phyloP scores from a whole-genome alignment of 768 basidiomycete genomes.

The Kondoa malvinella region DNA sequence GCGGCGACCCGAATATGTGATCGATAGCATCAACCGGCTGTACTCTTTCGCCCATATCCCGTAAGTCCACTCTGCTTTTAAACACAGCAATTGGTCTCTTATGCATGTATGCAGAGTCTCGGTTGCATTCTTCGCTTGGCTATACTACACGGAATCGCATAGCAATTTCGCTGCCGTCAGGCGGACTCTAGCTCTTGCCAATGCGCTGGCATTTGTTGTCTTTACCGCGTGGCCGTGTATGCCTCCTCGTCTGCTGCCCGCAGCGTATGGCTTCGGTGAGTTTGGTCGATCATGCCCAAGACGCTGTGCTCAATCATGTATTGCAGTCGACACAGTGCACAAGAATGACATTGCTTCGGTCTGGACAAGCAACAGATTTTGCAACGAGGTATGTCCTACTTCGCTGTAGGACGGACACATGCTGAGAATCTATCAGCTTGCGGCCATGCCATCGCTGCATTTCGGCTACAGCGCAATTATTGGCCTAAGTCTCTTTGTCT shows the following conservation, averaged over 20 bases:
- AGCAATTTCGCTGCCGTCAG: neutral
- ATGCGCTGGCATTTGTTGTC: neutral
- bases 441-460: constrained; percentile 5
- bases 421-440: constrained; percentile 1
- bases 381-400: constrained; percentile 1
- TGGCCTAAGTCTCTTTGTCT: neutral
- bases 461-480: neutral
- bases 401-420: no score
- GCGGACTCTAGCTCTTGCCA: neutral
- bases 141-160: neutral
- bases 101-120: neutral
- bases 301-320: no score
- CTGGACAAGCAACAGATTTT: neutral
- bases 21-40: neutral
- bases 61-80: neutral
- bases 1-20: neutral
- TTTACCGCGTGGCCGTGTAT: neutral
- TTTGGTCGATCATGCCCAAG: no score
- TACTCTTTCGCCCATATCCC: constrained; percentile 4
- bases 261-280: neutral
- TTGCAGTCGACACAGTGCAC: constrained; percentile 7
- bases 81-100: neutral
- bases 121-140: constrained; percentile 3
- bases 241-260: constrained; percentile 1
- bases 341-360: neutral